Percentiles rank a stretch among this genome's conserved stretches.
Conservation (phyloP, 768 basidiomycete genomes). For the Naganishia onofrii region DNA sequence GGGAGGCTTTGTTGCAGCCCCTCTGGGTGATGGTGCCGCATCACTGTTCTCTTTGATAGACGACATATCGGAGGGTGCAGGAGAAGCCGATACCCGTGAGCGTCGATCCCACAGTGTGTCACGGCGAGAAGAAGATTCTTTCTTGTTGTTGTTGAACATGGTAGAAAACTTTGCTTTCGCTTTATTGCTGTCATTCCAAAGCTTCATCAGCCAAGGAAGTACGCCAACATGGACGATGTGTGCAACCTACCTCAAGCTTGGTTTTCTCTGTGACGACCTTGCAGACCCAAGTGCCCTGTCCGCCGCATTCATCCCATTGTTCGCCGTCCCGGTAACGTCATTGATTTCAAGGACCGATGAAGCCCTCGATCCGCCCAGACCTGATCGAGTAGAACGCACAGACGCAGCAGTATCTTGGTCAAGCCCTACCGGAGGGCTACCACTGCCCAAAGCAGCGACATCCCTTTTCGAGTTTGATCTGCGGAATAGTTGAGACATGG, state of each 20-base stretch:
- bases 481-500: conserved; percentile 15
- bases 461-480: conserved; percentile 10
- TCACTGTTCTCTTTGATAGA: not conserved
- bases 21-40: not conserved
- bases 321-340: not conserved
- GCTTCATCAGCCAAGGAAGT: no score
- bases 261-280: not conserved
- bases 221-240: not conserved
- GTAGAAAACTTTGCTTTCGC: conserved; percentile 11
- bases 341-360: conserved; percentile 7
- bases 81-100: conserved; percentile 8
- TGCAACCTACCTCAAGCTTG: conserved; percentile 4
- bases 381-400: not conserved
- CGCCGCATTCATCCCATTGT: not conserved
- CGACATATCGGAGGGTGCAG: conserved; percentile 13
- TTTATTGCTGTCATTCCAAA: not conserved
- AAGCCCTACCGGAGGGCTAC: not conserved
- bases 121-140: not conserved
- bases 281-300: not conserved
- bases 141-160: conserved; percentile 12
- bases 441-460: not conserved
- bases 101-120: not conserved
- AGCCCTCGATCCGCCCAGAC: conserved; percentile 8
- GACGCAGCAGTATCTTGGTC: not conserved
- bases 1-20: not conserved